A percentile compares a stretch with the other conserved stretches of the same genome.
Evolutionary conservation across 169 alveolate species (phyloP).

Genomic region (Plasmodium fragile): DNA sequence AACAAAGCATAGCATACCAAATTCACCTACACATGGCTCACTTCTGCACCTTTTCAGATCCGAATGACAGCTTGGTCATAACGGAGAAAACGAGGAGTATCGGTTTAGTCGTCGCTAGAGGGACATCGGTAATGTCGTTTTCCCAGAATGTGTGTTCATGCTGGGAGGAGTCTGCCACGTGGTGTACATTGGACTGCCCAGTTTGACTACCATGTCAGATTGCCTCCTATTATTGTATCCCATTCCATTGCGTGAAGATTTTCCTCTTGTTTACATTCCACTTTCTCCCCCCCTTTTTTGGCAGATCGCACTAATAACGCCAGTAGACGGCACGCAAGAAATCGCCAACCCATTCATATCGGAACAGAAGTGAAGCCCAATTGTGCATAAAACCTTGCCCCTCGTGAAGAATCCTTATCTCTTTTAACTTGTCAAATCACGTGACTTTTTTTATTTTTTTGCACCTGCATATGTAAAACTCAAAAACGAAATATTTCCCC

Average conservation of each 20-base stretch:
- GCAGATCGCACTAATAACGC: conserved; percentile 88
- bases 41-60: conserved; percentile 77
- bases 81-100: conserved; percentile 88
- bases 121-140: conserved; percentile 87
- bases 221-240: not conserved
- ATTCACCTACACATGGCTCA: not conserved
- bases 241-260: not conserved
- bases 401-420: not conserved
- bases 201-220: not conserved
- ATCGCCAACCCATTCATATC: conserved; percentile 87
- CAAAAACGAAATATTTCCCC: not conserved
- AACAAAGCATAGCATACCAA: not conserved
- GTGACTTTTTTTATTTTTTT: not conserved
- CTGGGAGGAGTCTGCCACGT: not conserved
- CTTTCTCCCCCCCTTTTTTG: not conserved
- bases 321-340: conserved; percentile 90
- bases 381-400: not conserved
- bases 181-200: not conserved
- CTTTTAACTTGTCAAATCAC: not conserved
- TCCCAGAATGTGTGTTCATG: not conserved
- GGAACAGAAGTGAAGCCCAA: conserved; percentile 33
- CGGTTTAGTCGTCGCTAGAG: conserved; percentile 93
- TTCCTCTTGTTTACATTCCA: not conserved
- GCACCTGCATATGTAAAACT: not conserved
- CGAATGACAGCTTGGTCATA: conserved; percentile 85